A percentile compares a stretch with the other conserved stretches of the same genome.
These are phyloP conservation scores for Teratosphaeria gauchensis DNA, from an alignment of 2,329 filamentous ascomycete species.

Conservation along the genomic window DNA sequence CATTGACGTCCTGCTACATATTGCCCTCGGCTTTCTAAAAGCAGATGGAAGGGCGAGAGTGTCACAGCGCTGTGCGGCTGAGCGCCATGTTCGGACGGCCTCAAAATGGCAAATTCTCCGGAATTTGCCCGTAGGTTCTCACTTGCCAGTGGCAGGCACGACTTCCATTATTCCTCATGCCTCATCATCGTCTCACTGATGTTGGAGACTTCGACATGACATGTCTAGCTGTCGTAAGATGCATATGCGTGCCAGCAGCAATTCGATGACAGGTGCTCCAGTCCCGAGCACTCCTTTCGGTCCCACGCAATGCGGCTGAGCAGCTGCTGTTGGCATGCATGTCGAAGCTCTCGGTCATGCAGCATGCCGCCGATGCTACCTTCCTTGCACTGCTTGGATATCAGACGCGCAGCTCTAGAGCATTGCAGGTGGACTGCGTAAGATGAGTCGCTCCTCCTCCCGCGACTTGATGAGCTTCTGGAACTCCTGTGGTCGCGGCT, in stretches of 20 bases:
- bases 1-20: not conserved
- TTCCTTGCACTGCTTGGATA: not conserved
- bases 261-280: not conserved
- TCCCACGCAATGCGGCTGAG: not conserved
- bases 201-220: not conserved
- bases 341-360: not conserved
- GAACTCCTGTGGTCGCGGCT: not conserved
- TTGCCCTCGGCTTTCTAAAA: not conserved
- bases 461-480: not conserved
- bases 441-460: not conserved
- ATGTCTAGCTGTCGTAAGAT: not conserved
- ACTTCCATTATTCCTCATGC: too few species aligned
- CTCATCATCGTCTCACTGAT: too few species aligned
- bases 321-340: not conserved
- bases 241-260: not conserved
- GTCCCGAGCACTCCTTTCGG: not conserved
- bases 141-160: not conserved
- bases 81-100: not conserved
- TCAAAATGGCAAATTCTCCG: not conserved
- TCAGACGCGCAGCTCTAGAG: too few species aligned
- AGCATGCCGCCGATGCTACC: not conserved
- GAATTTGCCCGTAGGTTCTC: not conserved
- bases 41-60: not conserved
- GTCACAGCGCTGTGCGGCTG: not conserved
- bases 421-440: not conserved